Base-by-base conservation (phyloP, 257 asterid genomes). In the Nicotiana knightiana region DNA sequence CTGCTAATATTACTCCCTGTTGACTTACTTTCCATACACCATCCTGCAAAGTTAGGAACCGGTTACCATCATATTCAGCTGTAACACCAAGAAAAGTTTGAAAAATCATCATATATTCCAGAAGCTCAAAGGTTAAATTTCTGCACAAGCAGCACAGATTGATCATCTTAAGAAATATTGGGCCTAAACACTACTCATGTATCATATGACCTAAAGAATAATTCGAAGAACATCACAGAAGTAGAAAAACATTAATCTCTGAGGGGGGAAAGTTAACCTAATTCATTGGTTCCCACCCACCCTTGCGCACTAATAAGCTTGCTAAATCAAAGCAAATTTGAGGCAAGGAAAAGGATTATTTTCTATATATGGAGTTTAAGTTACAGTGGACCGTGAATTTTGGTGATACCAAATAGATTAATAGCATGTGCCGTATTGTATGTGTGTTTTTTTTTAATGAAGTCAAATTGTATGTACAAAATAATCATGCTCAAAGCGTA, bases 41-140 rank as follows among this genome's bases (percentile, higher is more conserved):
- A 88, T 96, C 97, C 88, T 91, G 92, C 79, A 88, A 79, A 62
- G 99, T 96, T 48, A 94, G 33, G 87, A 94, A 96, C 61, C 93
- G 93, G 81, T 93, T 75, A 54, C 94, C 99, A 37, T 94, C 98
- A 85, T 94, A 96, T 84, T 88, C 81, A 82, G 98, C 98, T 96
- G 98, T 86, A 90, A 83, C 18, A 65, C 82, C 26, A 82, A 67
- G 81, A 83, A 86, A 82, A 64, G 76, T 48, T 73, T 48, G 63
- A 73, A 73, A 73, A 73, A 0, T 48, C 79, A 73, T 26, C 79
- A 48, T 73, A 48, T 48, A 73, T 48, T 73, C 51, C 43, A 26
- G 37, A 73, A 26, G 79, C 62, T 26, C 26, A 73, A 73, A 48
- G 43, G 79, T 73, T 73, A 48, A 13, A 13, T 73, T 73, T 48